Base-by-base conservation (phyloP, 768 basidiomycete genomes). In the Pleurotus tuoliensis region DNA sequence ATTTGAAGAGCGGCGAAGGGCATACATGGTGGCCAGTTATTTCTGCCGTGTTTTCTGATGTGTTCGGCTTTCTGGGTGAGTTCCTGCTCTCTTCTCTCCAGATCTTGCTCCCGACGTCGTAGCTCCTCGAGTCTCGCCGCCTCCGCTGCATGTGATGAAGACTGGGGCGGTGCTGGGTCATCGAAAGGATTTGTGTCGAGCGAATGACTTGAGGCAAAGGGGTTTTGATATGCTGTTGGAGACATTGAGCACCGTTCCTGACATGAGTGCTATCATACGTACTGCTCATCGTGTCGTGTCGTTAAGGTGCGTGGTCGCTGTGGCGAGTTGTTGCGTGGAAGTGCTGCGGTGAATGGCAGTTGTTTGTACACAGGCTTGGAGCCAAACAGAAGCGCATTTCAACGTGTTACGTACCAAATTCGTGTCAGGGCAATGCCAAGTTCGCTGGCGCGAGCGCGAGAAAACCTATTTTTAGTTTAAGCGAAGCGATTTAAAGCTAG, bases 11-110 rank as follows among this genome's bases (percentile, higher is more conserved):
- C 27, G 13, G 18, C 15, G 8, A 56, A 27, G 58, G 59, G 76
- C 90, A 67, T 63, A 90, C 94, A 95, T 12, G 84, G 84, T 34
- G 96, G 96, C 87, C 91, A 99, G 72, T 99, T 99, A 68, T 91
- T 95, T 61, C 85, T 83, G 38, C 92, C 93, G 66, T 90, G 84
- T 49, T 71, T 80, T 62, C 87, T 76, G 52, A 92, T 80, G 62
- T 86, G 76, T 47, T 91, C 86, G 18, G 86, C 78, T 66, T 83
- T 87, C 62, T 81, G 76, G 60, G 74, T 79, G 58, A 93, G 77
- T 62, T 93, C 91, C 46, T 79, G 73, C 66, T 95, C 93, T 62
- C 94, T 78, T 59, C 85, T 76, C 65, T 86, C 84, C 27, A 98
- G 78, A 61, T 95, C 94, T 54, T 76, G 79, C 72, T 98, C 94